Base-by-base conservation (phyloP, 352 stramenopile species). In the Pythium volutum region DNA sequence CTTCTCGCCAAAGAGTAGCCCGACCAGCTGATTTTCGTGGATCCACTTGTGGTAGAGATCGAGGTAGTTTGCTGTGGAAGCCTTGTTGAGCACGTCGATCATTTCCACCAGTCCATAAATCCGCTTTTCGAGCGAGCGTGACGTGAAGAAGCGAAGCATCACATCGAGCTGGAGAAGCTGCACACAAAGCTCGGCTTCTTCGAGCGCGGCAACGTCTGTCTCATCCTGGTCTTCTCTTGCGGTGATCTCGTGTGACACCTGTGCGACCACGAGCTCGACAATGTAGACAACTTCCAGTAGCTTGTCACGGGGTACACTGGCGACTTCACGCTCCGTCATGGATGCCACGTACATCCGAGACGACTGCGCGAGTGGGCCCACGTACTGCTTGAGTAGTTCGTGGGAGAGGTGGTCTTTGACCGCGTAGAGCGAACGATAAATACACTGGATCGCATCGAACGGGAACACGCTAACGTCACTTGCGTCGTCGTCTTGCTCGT, bases 71-170 rank as follows among this genome's bases (percentile, higher is more conserved):
- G 47, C 73, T 55, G 29, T 36, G 31, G 31, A 74, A 41, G 43
- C 81, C 41, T 63, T 81, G 66, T 76, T 81, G 9, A 83, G 59
- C 9, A 77, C 50, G 6, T 74, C 64, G 5, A 84, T 73, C 31
- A 91, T 80, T 45, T 93, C 84, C 3, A 79, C 75, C 16, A 93
- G 68, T 1, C 81, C 81, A 38, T 87, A 79, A 33, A 93, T 88
- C 2, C 81, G 75, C 41, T 89, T 90, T 51, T 91, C 84, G 22
- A 93, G 56, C 6, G 79, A 84, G 25, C n/a, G 67, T 25, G 71
- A 74, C 15, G 54, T 69, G 54, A 93, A 83, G 26, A 80, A 84
- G 4, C 75, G 70, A 18, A 75, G 46, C 15, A 77, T 75, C 15
- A 89, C 69, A 47, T 89, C 75, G n/a, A 88, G 55, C 25, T 68